phyloP scores from a whole-genome alignment of 1,139 yeast genomes.

The Geotrichum klebahnii region DNA sequence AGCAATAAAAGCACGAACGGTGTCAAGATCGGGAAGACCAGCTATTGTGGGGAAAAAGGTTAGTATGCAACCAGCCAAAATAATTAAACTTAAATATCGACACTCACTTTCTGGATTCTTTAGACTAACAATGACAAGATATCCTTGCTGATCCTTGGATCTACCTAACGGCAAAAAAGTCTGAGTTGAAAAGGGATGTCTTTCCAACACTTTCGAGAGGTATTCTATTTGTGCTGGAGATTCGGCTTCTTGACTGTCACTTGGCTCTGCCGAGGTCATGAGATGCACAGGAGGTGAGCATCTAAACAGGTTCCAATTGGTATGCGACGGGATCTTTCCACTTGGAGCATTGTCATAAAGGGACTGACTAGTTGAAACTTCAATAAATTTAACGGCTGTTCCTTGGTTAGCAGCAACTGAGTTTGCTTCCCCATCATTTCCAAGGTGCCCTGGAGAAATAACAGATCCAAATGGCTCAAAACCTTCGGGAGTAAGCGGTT shows the following conservation, averaged over 20 bases:
- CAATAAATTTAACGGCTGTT: conserved; percentile 75
- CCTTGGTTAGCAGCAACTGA: conserved; percentile 79
- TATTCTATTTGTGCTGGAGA: conserved; percentile 41
- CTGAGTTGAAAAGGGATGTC: conserved; percentile 89
- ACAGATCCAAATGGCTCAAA: conserved; percentile 54
- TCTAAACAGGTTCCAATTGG: conserved; percentile 80
- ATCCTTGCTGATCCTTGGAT: conserved; percentile 48
- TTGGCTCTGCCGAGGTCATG: conserved; percentile 36
- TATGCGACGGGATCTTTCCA: conserved; percentile 44
- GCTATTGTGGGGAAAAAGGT: conserved; percentile 30
- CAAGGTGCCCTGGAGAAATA: conserved; percentile 54
- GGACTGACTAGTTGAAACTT: conserved; percentile 66
- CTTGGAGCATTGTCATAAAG: conserved; percentile 49
- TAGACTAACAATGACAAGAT: conserved; percentile 76
- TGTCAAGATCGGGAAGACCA: conserved; percentile 57
- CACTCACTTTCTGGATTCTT: conserved; percentile 37
- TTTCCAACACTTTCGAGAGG: conserved; percentile 67
- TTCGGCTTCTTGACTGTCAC: no score
- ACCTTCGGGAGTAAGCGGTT: conserved; percentile 46
- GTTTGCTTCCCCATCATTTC: conserved; percentile 36
- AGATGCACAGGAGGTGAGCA: conserved; percentile 71
- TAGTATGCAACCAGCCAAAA: neutral
- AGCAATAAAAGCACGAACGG: conserved; percentile 65
- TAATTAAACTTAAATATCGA: neutral
- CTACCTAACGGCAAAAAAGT: conserved; percentile 88